Base-by-base conservation (phyloP, 176 grass and related monocot species). In the Oryza punctata region DNA sequence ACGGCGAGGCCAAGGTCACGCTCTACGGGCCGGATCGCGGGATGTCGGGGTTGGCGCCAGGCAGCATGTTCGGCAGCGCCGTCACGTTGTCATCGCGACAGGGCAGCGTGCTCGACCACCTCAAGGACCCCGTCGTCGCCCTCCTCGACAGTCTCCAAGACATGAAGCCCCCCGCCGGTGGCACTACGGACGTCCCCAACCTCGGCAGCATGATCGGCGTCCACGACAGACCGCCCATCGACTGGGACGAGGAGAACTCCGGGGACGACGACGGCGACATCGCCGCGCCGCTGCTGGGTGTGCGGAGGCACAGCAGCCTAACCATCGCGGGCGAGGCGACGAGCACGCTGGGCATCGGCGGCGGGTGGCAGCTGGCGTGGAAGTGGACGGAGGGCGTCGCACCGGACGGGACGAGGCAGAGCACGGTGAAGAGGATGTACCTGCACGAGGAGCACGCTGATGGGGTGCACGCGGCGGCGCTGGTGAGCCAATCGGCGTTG, bases 351-450 rank as follows among this genome's bases (percentile, higher is more conserved):
- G 92, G 94, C 47, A 97, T 97, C 73, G 94, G 94, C 9, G 94
- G 90, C 2, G 90, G 94, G 6, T 97, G 94, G 92, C 92, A 94
- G 78, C 84, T 94, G 10, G 94, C 90, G 74, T 94, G 90, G 90
- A 92, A 97, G 70, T 81, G 79, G 87, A 54, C 50, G 8, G 84
- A 92, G 28, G 79, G 44, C 15, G 82, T 73, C 10, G 64, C 65
- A 7, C 63, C 35, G 12, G 86, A 91, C 13, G 83, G 88, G 7
- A 57, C n/a, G 15, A 66, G 23, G 9, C 68, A 86, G 67, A 69
- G 72, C 32, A 70, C 28, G 1, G 84, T 91, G 28, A 90, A 97
- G 78, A 87, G 92, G 78, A 94, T 97, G 76, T 97, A 90, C 69
- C 78, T 97, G 74, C 86, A 86, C 81, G 92, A 97, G 76, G 92